Evolutionary conservation across 345 rosid genomes (phyloP).

Genomic region (Eucalyptus cloeziana): DNA sequence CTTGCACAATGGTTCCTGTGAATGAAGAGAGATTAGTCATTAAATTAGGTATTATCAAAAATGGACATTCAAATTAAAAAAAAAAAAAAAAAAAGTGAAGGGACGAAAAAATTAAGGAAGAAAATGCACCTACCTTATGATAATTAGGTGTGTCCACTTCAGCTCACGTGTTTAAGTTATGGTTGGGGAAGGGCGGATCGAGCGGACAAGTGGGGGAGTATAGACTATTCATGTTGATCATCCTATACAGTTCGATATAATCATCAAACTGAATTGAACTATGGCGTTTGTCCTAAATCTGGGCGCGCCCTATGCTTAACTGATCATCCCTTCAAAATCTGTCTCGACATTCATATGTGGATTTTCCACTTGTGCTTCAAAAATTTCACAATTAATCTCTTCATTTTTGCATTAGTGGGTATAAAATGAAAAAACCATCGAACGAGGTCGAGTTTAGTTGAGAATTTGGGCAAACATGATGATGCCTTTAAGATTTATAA

Average conservation of each 20-base stretch:
- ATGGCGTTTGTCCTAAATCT: not conserved
- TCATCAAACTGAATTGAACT: too few species aligned
- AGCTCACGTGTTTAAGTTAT: not conserved
- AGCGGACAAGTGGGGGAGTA: not conserved
- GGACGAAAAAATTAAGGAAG: not conserved
- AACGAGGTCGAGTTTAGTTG: not conserved
- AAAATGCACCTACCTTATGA: not conserved
- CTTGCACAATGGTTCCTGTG: constrained; percentile 45
- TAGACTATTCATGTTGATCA: not conserved
- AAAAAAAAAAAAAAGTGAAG: not conserved
- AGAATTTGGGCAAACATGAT: not conserved
- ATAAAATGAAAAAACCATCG: too few species aligned
- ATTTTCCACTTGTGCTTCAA: not conserved
- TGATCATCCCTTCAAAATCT: not conserved
- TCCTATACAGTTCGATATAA: too few species aligned
- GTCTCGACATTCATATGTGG: not conserved
- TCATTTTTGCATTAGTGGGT: too few species aligned
- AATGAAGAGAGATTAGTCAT: not conserved
- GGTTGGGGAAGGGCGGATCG: not conserved
- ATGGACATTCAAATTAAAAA: not conserved
- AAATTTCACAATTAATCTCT: not conserved
- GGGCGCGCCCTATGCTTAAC: not conserved
- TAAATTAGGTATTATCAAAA: not conserved
- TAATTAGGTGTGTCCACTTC: not conserved
- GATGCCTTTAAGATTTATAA: constrained; percentile 10